phyloP scores from a whole-genome alignment of 2,329 filamentous ascomycete genomes.

The Pezicula carpinea region DNA sequence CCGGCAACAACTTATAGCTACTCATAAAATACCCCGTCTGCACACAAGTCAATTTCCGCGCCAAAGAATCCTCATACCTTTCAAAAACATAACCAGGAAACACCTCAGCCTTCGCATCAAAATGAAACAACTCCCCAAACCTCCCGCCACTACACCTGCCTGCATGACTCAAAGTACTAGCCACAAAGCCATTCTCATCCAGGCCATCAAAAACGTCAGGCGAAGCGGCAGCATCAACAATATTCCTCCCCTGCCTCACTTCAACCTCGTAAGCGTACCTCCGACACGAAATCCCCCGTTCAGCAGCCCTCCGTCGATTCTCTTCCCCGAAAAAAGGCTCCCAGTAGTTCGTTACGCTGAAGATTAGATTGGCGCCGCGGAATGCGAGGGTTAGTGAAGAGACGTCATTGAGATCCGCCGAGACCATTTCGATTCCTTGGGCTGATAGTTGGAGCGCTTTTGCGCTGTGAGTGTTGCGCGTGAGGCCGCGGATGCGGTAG shows the following conservation, averaged over 20 bases:
- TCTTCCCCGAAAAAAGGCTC: slow-evolving; percentile 42
- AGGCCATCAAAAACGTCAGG: slow-evolving; percentile 31
- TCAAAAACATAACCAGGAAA: slow-evolving; percentile 38
- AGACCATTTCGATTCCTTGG: slow-evolving; percentile 37
- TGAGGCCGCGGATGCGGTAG: slow-evolving; percentile 41
- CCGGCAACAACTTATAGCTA: slow-evolving; percentile 42
- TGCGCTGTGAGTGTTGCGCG: slow-evolving; percentile 35
- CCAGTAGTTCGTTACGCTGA: slow-evolving; percentile 53
- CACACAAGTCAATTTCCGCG: slow-evolving; percentile 41
- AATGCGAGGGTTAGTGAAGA: slow-evolving; percentile 35
- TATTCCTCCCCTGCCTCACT: slow-evolving; percentile 47
- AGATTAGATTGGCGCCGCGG: slow-evolving; percentile 44
- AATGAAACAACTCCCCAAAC: slow-evolving; percentile 46
- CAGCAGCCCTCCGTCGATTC: slow-evolving; percentile 33
- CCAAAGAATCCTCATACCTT: slow-evolving; percentile 36
- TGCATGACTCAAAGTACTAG: slow-evolving; percentile 47
- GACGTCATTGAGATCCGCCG: slow-evolving; percentile 38
- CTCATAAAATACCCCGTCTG: slow-evolving; percentile 31
- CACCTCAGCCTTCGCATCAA: slow-evolving; percentile 47
- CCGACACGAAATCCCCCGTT: slow-evolving; percentile 36
- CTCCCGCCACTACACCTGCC: slow-evolving; percentile 39
- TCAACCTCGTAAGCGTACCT: slow-evolving; percentile 45
- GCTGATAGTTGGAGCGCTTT: slow-evolving; percentile 32
- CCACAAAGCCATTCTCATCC: slow-evolving; percentile 40
- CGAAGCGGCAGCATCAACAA: slow-evolving; percentile 46